These are phyloP conservation scores for Trapa bicornis DNA, from an alignment of 345 rosid species.

Conservation along the genomic window DNA sequence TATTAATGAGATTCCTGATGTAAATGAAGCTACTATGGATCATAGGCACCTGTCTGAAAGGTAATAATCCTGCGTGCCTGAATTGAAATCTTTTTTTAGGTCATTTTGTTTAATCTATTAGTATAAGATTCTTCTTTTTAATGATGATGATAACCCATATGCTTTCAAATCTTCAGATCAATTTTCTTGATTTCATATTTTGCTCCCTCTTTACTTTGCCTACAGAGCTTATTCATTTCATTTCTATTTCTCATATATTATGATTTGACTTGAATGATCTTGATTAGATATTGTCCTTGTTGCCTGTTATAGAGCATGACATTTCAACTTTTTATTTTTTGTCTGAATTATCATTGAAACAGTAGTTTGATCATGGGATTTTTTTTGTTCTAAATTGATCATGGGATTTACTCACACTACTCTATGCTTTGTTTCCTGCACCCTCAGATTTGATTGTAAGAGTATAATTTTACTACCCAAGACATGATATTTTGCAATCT, in stretches of 20 bases:
- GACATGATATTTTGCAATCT: neutral
- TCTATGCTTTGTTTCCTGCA: neutral
- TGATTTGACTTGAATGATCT: neutral
- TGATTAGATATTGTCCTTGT: neutral
- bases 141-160: neutral
- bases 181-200: neutral
- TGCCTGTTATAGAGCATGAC: neutral
- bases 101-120: neutral
- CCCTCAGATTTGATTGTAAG: neutral
- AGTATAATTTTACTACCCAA: neutral
- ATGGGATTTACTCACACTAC: neutral
- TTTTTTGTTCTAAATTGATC: neutral
- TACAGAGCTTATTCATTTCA: neutral
- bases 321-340: neutral
- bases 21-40: conserved; percentile 74
- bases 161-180: neutral
- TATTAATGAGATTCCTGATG: conserved; percentile 67
- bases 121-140: neutral
- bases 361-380: neutral
- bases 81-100: neutral
- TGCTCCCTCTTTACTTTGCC: neutral
- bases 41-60: conserved; percentile 87
- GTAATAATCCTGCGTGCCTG: conserved; percentile 19
- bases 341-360: neutral
- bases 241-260: neutral